A percentile compares a stretch with the other conserved stretches of the same genome.
phyloP scores from a whole-genome alignment of 192 early-diverging fungal species.

The Coemansia sp. region DNA sequence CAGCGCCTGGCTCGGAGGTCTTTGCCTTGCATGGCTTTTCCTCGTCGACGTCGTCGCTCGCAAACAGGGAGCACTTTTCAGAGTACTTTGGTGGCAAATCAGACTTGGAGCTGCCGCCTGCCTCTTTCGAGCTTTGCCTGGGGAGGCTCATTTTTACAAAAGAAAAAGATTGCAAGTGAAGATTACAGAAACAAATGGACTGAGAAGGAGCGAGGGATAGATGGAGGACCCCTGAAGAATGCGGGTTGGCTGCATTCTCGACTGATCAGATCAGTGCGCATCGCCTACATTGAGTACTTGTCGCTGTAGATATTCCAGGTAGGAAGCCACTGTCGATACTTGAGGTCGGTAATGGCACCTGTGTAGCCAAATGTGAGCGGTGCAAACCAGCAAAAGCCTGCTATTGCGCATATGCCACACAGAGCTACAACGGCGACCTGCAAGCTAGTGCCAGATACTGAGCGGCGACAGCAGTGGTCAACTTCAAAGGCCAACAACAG shows the following conservation, averaged over 20 bases:
- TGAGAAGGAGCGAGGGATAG: no score
- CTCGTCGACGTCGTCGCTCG: slow-evolving; percentile 10
- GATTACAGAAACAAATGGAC: not conserved
- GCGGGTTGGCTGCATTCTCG: no score
- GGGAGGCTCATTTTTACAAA: slow-evolving; percentile 25
- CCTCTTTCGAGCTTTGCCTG: not conserved
- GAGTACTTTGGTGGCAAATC: not conserved
- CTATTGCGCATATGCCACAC: slow-evolving; percentile 20
- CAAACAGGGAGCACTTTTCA: slow-evolving; percentile 16
- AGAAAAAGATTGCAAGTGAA: no score
- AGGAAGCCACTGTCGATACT: slow-evolving; percentile 44
- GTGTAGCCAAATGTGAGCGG: slow-evolving; percentile 73
- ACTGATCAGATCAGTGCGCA: no score
- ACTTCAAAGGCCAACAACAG: slow-evolving; percentile 76
- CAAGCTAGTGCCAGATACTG: slow-evolving; percentile 60
- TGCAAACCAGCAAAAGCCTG: slow-evolving; percentile 62
- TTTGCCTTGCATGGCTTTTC: not conserved
- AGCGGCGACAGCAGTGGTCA: slow-evolving; percentile 59
- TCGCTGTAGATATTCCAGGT: slow-evolving; percentile 26
- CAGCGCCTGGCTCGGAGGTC: not conserved
- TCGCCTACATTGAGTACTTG: slow-evolving; percentile 12
- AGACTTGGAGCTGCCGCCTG: not conserved
- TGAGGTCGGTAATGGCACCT: slow-evolving; percentile 30
- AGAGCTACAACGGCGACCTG: slow-evolving; percentile 39
- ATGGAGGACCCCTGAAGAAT: no score